Evolutionary conservation across 2,329 filamentous ascomycete genomes (phyloP).

Genomic region (Stagonosporopsis rhizophila): DNA sequence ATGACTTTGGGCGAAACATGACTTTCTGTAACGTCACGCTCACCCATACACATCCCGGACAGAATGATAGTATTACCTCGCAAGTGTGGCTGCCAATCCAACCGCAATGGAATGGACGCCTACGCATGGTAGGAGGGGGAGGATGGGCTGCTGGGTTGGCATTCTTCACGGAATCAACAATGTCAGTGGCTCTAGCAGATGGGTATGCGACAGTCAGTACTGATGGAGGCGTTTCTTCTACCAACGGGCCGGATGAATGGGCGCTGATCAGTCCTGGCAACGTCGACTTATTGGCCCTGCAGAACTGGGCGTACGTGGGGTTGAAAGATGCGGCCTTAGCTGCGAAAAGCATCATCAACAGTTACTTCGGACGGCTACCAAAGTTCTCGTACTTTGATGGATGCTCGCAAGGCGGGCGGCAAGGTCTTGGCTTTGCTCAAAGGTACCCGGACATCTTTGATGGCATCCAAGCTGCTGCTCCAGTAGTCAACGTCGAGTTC

Average conservation of each 20-base stretch:
- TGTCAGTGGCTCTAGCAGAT: conserved; percentile 25
- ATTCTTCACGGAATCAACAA: conserved; percentile 15
- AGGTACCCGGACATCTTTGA: conserved; percentile 40
- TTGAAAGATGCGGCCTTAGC: conserved; percentile 39
- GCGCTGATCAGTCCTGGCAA: conserved; percentile 32
- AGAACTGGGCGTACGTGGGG: conserved; percentile 45
- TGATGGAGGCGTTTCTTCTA: conserved; percentile 29
- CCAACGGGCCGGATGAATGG: conserved; percentile 19
- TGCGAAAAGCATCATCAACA: conserved; percentile 28
- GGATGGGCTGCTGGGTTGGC: conserved; percentile 28
- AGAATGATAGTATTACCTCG: conserved; percentile 17
- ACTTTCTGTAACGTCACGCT: conserved; percentile 26
- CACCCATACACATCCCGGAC: conserved; percentile 23
- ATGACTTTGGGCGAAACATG: conserved; percentile 1
- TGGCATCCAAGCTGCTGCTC: conserved; percentile 41
- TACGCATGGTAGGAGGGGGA: conserved; percentile 33
- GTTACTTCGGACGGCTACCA: conserved; percentile 39
- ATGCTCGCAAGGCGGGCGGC: conserved; percentile 46
- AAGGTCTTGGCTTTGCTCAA: conserved; percentile 43
- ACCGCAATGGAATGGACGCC: conserved; percentile 32
- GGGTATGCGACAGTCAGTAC: conserved; percentile 36
- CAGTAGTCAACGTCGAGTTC: conserved; percentile 32
- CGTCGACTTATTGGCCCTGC: conserved; percentile 31
- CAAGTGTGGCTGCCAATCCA: conserved; percentile 25
- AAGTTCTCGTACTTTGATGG: conserved; percentile 44